Base-by-base conservation (phyloP, 257 asterid genomes). In the Solanum chaucha region DNA sequence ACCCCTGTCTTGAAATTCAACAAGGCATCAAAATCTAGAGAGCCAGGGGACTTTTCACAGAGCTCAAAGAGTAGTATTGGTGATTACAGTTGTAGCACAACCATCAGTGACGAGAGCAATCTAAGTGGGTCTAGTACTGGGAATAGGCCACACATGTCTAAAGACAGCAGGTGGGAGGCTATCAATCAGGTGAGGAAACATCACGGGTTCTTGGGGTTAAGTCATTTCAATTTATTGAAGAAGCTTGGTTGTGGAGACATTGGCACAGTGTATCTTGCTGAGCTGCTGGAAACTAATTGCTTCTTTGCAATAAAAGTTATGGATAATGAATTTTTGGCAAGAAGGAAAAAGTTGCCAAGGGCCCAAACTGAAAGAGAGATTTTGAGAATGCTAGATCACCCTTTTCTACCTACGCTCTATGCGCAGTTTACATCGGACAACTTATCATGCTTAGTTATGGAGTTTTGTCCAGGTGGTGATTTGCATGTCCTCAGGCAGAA, bases 391-490 rank as follows among this genome's bases (percentile, higher is more conserved):
- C 93, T 97, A 88, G 98, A 95, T 89, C 99, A 97, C 87, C 99
- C 99, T n/a, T 97, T 97, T 89, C 96, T 97, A 35, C 98, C 98
- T 2, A 95, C 98, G 15, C 91, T 97, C 70, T 97, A 92, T 92
- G 97, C 98, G 19, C 98, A 95, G 90, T 97, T 97, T 85, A 92
- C 96, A 20, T 94, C 99, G 0, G 98, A 94, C 72, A 94, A 95
- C 87, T 89, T 94, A 12, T 94, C 98, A 3, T 97, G 98, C 91
- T 91, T 95, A 72, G 98, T 97, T 24, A 95, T 97, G 99, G 99
- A 95, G 91, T 95, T 94, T 86, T 97, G 99, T 89, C 98, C 98
- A 4, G 96, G 98, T 89, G 99, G 99, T 85, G 99, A 96, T 90
- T 89, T 95, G 48, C 99, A 96, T 32, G 99, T 94, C 46, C 95